phyloP scores from a whole-genome alignment of 176 grass and related monocot genomes.

The Lolium multiflorum region DNA sequence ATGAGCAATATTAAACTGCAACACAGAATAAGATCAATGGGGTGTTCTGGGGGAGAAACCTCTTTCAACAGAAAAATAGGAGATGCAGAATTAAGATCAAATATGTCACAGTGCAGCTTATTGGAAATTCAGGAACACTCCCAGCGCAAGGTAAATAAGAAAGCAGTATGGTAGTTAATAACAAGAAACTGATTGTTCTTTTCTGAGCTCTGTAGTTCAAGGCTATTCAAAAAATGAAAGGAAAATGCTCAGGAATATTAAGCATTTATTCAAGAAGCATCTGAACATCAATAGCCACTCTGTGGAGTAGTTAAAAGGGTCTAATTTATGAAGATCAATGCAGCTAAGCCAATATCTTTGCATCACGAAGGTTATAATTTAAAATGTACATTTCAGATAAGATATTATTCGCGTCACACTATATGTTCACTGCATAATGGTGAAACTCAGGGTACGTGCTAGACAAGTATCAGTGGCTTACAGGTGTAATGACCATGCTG shows the following conservation, averaged over 20 bases:
- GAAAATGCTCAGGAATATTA: neutral
- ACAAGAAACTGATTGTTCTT: neutral
- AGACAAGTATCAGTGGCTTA: constrained; percentile 41
- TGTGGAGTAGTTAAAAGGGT: constrained; percentile 8
- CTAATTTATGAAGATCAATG: neutral
- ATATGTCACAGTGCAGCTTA: neutral
- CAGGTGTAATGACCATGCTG: constrained; percentile 72
- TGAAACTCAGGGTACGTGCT: neutral
- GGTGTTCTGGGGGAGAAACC: neutral
- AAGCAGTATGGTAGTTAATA: constrained; percentile 8
- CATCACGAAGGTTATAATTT: neutral
- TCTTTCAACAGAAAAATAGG: neutral
- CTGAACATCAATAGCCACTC: neutral
- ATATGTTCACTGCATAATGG: neutral
- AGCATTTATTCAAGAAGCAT: neutral
- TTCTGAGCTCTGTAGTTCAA: neutral
- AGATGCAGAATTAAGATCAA: neutral
- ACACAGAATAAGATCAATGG: neutral
- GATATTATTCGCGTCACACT: neutral
- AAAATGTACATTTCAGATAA: neutral
- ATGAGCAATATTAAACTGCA: neutral
- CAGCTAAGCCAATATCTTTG: constrained; percentile 6
- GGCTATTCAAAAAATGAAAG: neutral
- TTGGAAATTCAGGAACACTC: constrained; percentile 14
- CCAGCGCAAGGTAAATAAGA: neutral